phyloP scores from a whole-genome alignment of 441 rosid species.

The Bocquillonia castaneifolia region DNA sequence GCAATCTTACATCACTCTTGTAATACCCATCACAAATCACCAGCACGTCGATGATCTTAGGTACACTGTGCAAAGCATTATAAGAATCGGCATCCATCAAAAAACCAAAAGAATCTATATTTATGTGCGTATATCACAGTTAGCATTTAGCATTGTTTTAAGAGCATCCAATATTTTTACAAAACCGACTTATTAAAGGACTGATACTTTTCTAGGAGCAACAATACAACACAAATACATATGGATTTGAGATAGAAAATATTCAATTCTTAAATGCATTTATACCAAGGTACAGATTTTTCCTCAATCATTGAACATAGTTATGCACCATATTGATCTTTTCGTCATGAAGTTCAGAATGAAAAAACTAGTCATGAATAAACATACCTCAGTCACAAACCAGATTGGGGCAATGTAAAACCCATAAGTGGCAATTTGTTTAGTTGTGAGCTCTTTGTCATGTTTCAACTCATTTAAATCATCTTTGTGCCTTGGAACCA shows the following conservation, averaged over 20 bases:
- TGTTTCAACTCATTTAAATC: constrained; percentile 43
- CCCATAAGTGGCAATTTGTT: constrained; percentile 70
- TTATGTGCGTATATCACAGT: not conserved
- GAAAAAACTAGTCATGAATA: constrained; percentile 6
- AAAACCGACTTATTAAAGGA: not conserved
- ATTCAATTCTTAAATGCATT: not conserved
- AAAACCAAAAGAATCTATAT: not conserved
- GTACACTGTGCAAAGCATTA: no score
- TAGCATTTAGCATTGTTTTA: not conserved
- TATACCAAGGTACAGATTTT: not conserved
- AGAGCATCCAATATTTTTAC: not conserved
- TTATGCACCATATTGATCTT: constrained; percentile 10
- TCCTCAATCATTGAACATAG: not conserved
- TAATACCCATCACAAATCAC: not conserved
- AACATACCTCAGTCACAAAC: constrained; percentile 90
- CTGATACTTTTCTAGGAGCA: not conserved
- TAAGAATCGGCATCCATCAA: not conserved
- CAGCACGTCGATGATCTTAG: not conserved
- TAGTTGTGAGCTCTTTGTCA: constrained; percentile 50
- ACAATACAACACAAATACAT: not conserved
- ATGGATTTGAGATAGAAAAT: not conserved
- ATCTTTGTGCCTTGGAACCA: constrained; percentile 58
- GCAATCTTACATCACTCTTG: not conserved
- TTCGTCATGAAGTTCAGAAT: not conserved
- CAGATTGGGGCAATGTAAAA: constrained; percentile 94